Evolutionary conservation across 225 moss, liverwort and hornwort genomes (phyloP).

Genomic region (Polytrichum formosum): DNA sequence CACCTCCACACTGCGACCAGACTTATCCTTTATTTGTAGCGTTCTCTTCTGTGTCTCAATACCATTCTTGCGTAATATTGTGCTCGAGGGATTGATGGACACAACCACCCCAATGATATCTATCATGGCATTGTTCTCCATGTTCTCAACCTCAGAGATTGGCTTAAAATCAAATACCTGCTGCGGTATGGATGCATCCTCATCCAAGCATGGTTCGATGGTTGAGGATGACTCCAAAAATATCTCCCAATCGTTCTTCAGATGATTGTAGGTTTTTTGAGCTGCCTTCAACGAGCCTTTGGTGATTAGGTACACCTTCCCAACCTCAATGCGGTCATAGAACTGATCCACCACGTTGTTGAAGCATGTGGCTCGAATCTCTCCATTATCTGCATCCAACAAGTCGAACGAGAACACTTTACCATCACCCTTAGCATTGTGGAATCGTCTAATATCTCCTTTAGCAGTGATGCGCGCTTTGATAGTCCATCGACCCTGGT

Average conservation of each 20-base stretch:
- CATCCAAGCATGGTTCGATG: constrained; percentile 50
- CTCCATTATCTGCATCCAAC: constrained; percentile 87
- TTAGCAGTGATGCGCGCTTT: constrained; percentile 88
- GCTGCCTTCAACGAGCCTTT: constrained; percentile 89
- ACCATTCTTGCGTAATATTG: constrained; percentile 87
- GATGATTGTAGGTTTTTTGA: constrained; percentile 79
- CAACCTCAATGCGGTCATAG: constrained; percentile 75
- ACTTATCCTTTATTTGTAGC: constrained; percentile 72
- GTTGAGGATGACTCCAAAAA: constrained; percentile 52
- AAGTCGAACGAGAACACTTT: constrained; percentile 88
- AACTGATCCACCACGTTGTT: constrained; percentile 81
- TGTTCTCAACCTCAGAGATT: constrained; percentile 72
- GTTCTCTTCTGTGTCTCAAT: constrained; percentile 84
- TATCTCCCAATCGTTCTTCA: constrained; percentile 97
- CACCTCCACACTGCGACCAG: constrained; percentile 82
- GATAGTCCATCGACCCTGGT: constrained; percentile 97
- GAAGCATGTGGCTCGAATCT: constrained; percentile 95
- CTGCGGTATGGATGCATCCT: constrained; percentile 52
- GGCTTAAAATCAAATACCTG: constrained; percentile 52
- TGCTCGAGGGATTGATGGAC: constrained; percentile 67
- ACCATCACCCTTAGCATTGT: constrained; percentile 91
- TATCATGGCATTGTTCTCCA: constrained; percentile 71
- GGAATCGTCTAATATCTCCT: constrained; percentile 65
- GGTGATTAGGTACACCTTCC: constrained; percentile 73
- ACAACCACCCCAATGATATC: constrained; percentile 83